A percentile compares a stretch with the other conserved stretches of the same genome.
These are phyloP conservation scores for Colletotrichum liaoningense DNA, from an alignment of 2,329 filamentous ascomycete genomes.

Conservation along the genomic window DNA sequence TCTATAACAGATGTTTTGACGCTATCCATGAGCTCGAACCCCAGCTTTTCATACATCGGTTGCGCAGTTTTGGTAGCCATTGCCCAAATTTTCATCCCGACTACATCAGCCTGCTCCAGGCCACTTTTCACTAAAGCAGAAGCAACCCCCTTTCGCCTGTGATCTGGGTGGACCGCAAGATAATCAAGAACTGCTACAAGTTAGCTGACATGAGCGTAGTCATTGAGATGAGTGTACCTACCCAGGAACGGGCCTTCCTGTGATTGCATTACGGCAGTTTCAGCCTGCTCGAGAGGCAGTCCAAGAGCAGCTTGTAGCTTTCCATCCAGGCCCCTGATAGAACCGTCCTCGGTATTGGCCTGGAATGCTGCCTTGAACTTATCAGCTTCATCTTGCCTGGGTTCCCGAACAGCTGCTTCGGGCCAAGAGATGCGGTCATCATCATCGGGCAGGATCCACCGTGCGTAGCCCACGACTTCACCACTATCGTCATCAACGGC, in stretches of 20 bases:
- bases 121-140: neutral
- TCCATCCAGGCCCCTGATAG: neutral
- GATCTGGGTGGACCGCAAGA: neutral
- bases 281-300: neutral
- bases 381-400: neutral
- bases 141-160: neutral
- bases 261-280: neutral
- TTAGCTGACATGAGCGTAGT: neutral
- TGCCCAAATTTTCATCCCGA: slow-evolving; percentile 7
- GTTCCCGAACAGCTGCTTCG: neutral
- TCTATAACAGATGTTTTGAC: neutral
- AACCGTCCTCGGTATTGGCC: neutral
- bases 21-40: neutral
- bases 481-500: neutral
- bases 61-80: neutral
- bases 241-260: slow-evolving; percentile 8
- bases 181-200: neutral
- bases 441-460: slow-evolving; percentile 11
- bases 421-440: neutral
- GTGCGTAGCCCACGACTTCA: slow-evolving; percentile 4
- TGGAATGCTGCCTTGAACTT: neutral
- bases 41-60: slow-evolving; percentile 12
- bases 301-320: neutral
- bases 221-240: neutral
- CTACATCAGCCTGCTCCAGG: neutral